Percentiles rank a stretch among this genome's conserved stretches.
phyloP scores from a whole-genome alignment of 768 basidiomycete species.

The Agaricus sinodeliciosus region DNA sequence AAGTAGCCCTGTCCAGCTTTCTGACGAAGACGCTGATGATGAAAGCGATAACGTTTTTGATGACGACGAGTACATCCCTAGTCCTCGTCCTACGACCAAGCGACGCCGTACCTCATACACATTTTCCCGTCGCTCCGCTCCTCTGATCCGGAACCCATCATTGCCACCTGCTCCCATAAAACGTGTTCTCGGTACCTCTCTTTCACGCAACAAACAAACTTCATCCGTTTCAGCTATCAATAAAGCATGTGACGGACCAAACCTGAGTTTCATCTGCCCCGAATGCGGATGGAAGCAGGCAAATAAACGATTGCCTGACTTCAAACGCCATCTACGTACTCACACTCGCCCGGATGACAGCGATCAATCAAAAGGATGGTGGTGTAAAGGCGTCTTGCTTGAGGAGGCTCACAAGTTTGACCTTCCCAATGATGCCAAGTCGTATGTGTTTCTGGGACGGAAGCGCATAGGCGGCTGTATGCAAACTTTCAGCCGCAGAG shows the following conservation, averaged over 20 bases:
- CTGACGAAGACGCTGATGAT: slow-evolving; percentile 22
- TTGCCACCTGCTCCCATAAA: not conserved
- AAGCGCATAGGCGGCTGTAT: slow-evolving; percentile 35
- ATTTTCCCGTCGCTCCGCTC: not conserved
- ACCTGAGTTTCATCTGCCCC: slow-evolving; percentile 33
- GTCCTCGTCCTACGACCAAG: slow-evolving; percentile 15
- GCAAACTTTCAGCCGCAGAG: slow-evolving; percentile 34
- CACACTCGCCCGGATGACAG: slow-evolving; percentile 42
- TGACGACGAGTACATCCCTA: slow-evolving; percentile 42
- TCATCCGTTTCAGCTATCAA: slow-evolving; percentile 15
- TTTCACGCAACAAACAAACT: slow-evolving; percentile 42
- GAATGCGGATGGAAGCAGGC: slow-evolving; percentile 40
- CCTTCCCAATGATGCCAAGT: slow-evolving; percentile 15
- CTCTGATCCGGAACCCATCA: not conserved
- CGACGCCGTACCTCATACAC: slow-evolving; percentile 3
- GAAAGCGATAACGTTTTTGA: slow-evolving; percentile 30
- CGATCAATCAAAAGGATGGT: slow-evolving; percentile 25
- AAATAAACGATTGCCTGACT: slow-evolving; percentile 50
- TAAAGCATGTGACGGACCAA: slow-evolving; percentile 13
- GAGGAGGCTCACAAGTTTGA: slow-evolving; percentile 16
- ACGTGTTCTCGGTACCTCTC: slow-evolving; percentile 12
- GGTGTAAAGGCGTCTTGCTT: slow-evolving; percentile 33
- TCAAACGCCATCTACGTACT: slow-evolving; percentile 51
- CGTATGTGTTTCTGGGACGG: slow-evolving; percentile 23
- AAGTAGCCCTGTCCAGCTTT: not conserved